Conservation (phyloP, 148 eudicot genomes). For the Camellia granthamiana region DNA sequence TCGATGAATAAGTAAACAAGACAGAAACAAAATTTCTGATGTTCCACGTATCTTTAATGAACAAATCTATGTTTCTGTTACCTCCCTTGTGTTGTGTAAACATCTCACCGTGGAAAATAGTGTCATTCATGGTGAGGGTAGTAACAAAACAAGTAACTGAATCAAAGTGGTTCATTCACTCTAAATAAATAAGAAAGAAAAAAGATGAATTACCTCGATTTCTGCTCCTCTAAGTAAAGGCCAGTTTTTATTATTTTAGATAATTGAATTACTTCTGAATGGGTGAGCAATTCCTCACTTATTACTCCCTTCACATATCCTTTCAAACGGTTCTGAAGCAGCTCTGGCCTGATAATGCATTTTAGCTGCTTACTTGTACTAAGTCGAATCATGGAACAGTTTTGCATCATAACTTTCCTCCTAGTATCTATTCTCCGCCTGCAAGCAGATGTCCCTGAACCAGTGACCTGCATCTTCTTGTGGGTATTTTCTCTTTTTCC, state of each 20-base stretch:
- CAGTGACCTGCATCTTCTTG: slow-evolving; percentile 40
- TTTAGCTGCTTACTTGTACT: slow-evolving; percentile 32
- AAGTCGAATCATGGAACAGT: slow-evolving; percentile 21
- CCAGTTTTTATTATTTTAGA: slow-evolving; percentile 70
- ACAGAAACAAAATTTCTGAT: background rate
- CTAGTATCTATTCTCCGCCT: slow-evolving; percentile 58
- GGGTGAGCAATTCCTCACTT: slow-evolving; percentile 60
- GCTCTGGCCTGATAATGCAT: slow-evolving; percentile 55
- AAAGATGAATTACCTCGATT: slow-evolving; percentile 49
- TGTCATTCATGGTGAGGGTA: background rate
- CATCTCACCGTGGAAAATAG: background rate
- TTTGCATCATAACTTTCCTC: slow-evolving; percentile 31
- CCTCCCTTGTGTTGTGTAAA: background rate
- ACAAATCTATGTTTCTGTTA: too few species aligned
- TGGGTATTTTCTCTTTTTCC: slow-evolving; percentile 21
- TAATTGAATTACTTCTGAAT: slow-evolving; percentile 71
- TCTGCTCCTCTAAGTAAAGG: slow-evolving; percentile 62
- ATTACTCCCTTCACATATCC: slow-evolving; percentile 81
- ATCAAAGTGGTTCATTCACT: background rate
- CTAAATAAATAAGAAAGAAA: background rate
- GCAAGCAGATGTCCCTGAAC: slow-evolving; percentile 73
- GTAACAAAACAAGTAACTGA: background rate
- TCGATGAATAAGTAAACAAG: background rate
- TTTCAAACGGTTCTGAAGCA: slow-evolving; percentile 53
- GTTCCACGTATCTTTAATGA: background rate